Conservation (phyloP, 192 early-diverging fungal genomes). For the Coemansia sp. region DNA sequence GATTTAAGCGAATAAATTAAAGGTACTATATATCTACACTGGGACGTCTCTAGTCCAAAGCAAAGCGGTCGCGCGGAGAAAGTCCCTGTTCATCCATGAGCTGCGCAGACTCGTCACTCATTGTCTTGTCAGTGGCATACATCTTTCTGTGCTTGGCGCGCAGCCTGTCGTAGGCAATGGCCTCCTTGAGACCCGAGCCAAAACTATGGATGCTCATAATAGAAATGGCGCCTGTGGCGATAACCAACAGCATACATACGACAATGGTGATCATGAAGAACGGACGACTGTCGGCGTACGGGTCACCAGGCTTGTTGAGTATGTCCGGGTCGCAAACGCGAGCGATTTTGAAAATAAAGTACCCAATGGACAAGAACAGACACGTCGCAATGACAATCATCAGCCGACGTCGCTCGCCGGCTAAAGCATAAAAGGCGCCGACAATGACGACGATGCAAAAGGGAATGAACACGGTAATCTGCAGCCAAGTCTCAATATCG, state of each 20-base stretch:
- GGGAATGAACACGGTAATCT: conserved; percentile 47
- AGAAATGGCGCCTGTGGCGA: conserved; percentile 30
- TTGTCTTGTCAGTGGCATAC: conserved; percentile 19
- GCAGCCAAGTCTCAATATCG: conserved; percentile 45
- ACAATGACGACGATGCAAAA: conserved; percentile 33
- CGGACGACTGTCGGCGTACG: conserved; percentile 41
- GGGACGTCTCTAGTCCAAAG: conserved; percentile 21
- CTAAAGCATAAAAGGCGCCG: conserved; percentile 34
- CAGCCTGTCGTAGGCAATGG: conserved; percentile 47
- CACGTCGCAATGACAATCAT: conserved; percentile 26
- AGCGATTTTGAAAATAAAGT: conserved; percentile 55
- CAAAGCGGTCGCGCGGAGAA: conserved; percentile 30
- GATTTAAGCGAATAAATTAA: conserved; percentile 57
- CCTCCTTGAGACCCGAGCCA: conserved; percentile 51
- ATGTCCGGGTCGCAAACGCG: conserved; percentile 36
- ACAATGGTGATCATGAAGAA: conserved; percentile 53
- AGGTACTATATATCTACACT: conserved; percentile 3
- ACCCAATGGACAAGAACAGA: conserved; percentile 36
- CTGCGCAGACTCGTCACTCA: conserved; percentile 11
- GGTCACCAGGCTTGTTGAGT: conserved; percentile 38
- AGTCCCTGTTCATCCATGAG: conserved; percentile 14
- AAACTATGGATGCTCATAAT: conserved; percentile 41
- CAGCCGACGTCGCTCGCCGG: conserved; percentile 33
- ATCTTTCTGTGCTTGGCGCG: conserved; percentile 29
- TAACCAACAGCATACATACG: conserved; percentile 38